Evolutionary conservation across 495 filamentous ascomycete species (phyloP).

Genomic region (Parachaetomium inaequale): DNA sequence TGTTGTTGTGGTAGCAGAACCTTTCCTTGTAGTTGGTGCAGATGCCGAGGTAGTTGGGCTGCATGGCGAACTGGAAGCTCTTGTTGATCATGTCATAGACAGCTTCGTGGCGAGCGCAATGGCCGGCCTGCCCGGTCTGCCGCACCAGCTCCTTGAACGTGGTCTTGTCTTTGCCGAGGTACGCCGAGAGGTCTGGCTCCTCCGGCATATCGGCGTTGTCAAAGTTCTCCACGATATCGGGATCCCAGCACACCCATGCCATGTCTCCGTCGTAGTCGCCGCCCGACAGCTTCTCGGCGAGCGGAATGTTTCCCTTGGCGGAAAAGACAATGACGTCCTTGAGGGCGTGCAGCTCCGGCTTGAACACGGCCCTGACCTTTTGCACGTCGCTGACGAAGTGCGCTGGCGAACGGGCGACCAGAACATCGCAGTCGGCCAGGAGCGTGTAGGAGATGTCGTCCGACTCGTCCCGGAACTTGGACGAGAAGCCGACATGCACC

Average conservation of each 20-base stretch:
- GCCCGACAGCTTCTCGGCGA: conserved; percentile 80
- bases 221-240: conserved; percentile 68
- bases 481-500: conserved; percentile 77
- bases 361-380: conserved; percentile 55
- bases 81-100: conserved; percentile 48
- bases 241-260: conserved; percentile 90
- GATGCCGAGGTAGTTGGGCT: conserved; percentile 62
- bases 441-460: conserved; percentile 55
- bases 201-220: conserved; percentile 60
- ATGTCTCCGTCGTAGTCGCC: conserved; percentile 95
- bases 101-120: conserved; percentile 10
- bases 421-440: conserved; percentile 66
- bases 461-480: conserved; percentile 51
- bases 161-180: conserved; percentile 56
- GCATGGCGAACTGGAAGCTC: conserved; percentile 63
- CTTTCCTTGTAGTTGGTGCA: conserved; percentile 74
- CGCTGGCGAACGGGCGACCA: conserved; percentile 83
- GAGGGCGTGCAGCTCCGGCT: conserved; percentile 65
- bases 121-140: not conserved
- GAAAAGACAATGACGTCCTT: conserved; percentile 88
- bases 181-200: conserved; percentile 47
- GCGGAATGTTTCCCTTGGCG: conserved; percentile 59
- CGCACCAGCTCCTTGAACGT: conserved; percentile 47
- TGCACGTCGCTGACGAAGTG: conserved; percentile 83
- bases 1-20: conserved; percentile 59